phyloP scores from a whole-genome alignment of 2,329 filamentous ascomycete genomes.

The Cytospora leucostoma region DNA sequence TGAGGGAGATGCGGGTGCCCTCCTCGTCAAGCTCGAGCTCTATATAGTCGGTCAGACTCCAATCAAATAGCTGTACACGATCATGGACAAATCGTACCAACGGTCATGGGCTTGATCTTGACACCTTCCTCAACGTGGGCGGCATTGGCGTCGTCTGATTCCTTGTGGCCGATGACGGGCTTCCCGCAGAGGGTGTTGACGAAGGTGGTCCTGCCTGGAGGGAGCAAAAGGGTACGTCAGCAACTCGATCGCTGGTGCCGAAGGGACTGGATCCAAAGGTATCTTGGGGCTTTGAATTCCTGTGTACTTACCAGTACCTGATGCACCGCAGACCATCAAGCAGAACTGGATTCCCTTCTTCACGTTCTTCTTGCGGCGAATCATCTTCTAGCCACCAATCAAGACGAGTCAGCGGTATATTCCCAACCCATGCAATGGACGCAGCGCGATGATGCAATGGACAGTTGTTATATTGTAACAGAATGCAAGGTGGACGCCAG shows the following conservation, averaged over 20 bases:
- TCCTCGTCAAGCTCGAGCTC: conserved; percentile 97
- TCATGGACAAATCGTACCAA: conserved; percentile 65
- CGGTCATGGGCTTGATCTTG: conserved; percentile 97
- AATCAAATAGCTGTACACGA: conserved; percentile 27
- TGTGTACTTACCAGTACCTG: conserved; percentile 79
- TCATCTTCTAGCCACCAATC: conserved; percentile 70
- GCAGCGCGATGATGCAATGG: conserved; percentile 19
- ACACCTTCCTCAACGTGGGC: conserved; percentile 96
- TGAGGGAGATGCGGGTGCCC: conserved; percentile 95
- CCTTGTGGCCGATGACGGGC: conserved; percentile 86
- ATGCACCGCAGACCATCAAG: conserved; percentile 99
- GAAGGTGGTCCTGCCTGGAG: conserved; percentile 89
- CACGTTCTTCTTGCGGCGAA: conserved; percentile 99
- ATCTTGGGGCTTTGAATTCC: conserved; percentile 22
- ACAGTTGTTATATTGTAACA: neutral
- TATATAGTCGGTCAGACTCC: conserved; percentile 40
- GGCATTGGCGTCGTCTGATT: conserved; percentile 83
- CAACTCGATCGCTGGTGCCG: conserved; percentile 26
- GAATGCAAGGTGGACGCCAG: conserved; percentile 6
- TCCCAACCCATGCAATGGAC: conserved; percentile 24
- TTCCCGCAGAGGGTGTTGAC: conserved; percentile 99
- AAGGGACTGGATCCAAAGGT: conserved; percentile 15
- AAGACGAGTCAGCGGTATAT: conserved; percentile 34
- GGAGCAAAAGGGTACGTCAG: conserved; percentile 18
- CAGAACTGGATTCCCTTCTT: conserved; percentile 99